Evolutionary conservation across 768 basidiomycete genomes (phyloP).

Genomic region (Grammothele lineata): DNA sequence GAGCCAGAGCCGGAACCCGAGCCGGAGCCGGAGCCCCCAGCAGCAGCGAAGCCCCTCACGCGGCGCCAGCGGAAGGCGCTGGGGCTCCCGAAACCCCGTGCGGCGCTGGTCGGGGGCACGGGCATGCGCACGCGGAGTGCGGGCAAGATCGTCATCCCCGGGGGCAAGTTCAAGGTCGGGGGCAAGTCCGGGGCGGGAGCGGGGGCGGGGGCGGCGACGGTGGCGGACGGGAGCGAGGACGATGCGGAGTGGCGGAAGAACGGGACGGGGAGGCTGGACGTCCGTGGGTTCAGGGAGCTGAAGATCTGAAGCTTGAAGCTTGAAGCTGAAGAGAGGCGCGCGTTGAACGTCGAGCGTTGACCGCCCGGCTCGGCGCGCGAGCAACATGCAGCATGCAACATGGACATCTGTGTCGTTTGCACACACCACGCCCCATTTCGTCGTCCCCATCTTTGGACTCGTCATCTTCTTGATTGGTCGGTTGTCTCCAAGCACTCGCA

Average conservation of each 20-base stretch:
- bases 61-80: slow-evolving; percentile 65
- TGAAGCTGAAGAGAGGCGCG: too few species aligned
- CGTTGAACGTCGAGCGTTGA: slow-evolving; percentile 9
- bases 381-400: slow-evolving; percentile 1
- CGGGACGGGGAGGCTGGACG: slow-evolving; percentile 69
- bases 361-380: slow-evolving; percentile 4
- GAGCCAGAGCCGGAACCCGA: not conserved
- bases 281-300: slow-evolving; percentile 73
- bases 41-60: slow-evolving; percentile 49
- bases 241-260: slow-evolving; percentile 59
- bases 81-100: slow-evolving; percentile 56
- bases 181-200: slow-evolving; percentile 50
- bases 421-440: too few species aligned
- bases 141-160: slow-evolving; percentile 62
- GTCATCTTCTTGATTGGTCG: too few species aligned
- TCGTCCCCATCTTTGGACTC: too few species aligned
- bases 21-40: slow-evolving; percentile 17
- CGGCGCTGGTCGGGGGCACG: slow-evolving; percentile 24
- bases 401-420: too few species aligned
- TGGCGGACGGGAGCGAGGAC: slow-evolving; percentile 20
- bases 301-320: slow-evolving; percentile 63
- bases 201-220: slow-evolving; percentile 23
- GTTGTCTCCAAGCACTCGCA: too few species aligned
- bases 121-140: slow-evolving; percentile 30
- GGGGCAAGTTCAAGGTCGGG: slow-evolving; percentile 50